Base-by-base conservation (phyloP, 805 yeast species). In the Candida pseudoglaebosa region DNA sequence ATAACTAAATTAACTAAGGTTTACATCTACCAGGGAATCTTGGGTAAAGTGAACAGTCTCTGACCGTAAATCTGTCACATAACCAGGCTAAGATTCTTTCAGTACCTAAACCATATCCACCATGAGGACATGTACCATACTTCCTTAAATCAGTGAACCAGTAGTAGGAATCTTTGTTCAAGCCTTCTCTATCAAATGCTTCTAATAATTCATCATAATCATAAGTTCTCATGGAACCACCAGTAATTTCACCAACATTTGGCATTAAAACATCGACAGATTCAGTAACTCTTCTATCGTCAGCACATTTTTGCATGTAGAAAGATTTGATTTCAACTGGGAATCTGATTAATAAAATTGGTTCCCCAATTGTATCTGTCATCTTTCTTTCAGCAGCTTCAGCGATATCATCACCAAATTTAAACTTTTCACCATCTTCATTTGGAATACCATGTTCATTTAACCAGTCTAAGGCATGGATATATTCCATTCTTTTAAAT, bases 361-460 rank as follows among this genome's bases (percentile, higher is more conserved):
- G 99, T 48, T 77, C 84, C 58, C 90, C 90, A 62, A 93, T 84
- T 43, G 85, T 77, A 62, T 93, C 99, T 24, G 96, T 88, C 99
- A 93, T 93, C 67, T 83, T 86, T 64, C 99, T 85, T 77, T 93
- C 99, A 43, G 97, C 99, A 40, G 99, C 99, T 71, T 93, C 99
- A 44, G 98, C 97, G 48, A 93, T 93, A 64, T 93, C 99, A 60
- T 93, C 99, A 64, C 99, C 99, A 52, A 93, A 93, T 67, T 84
- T 78, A 82, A 91, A 93, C 51, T 73, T 70, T 61, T 88, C 84
- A 46, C 93, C 97, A 9, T 91, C 96, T 72, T 93, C 99, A 77
- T 91, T 93, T 56, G 82, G 81, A 55, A 95, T 80, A 39, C 84
- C 91, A 67, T 91, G 88, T 67, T 90, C 97, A 77, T 88, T 87